phyloP scores from a whole-genome alignment of 169 alveolate genomes.

The Plasmodium relictum region DNA sequence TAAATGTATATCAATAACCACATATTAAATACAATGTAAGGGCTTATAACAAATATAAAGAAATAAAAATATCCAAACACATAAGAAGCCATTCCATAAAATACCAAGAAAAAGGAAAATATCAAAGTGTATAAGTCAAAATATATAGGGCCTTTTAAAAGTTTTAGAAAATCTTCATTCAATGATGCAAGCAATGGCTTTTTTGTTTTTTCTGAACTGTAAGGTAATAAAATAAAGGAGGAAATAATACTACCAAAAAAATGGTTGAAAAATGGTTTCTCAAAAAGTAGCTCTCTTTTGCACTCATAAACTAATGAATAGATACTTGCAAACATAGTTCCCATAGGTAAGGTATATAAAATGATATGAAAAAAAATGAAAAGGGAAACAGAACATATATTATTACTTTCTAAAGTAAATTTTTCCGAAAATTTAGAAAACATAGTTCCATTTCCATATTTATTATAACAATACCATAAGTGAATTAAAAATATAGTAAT shows the following conservation, averaged over 20 bases:
- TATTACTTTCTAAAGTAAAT: slow-evolving; percentile 16
- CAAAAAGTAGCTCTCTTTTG: slow-evolving; percentile 56
- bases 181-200: slow-evolving; percentile 47
- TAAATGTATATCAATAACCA: slow-evolving; percentile 63
- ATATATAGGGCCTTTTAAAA: slow-evolving; percentile 74
- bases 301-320: slow-evolving; percentile 69
- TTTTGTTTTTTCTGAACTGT: slow-evolving; percentile 53
- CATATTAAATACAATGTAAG: slow-evolving; percentile 58
- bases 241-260: slow-evolving; percentile 69
- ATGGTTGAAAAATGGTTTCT: slow-evolving; percentile 32
- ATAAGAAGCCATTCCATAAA: slow-evolving; percentile 41
- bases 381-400: background rate
- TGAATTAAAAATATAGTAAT: slow-evolving; percentile 58
- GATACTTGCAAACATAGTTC: slow-evolving; percentile 76
- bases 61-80: slow-evolving; percentile 63
- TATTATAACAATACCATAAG: slow-evolving; percentile 62
- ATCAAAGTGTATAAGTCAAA: slow-evolving; percentile 53
- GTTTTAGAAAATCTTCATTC: slow-evolving; percentile 65
- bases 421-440: slow-evolving; percentile 55
- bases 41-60: slow-evolving; percentile 47
- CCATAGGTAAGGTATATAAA: slow-evolving; percentile 73
- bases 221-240: slow-evolving; percentile 63
- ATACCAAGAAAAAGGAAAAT: slow-evolving; percentile 39
- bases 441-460: slow-evolving; percentile 74
- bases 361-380: slow-evolving; percentile 61